Percentiles rank a stretch among this genome's conserved stretches.
Conservation (phyloP, 2,329 filamentous ascomycete species). For the Pseudocercospora vitis region DNA sequence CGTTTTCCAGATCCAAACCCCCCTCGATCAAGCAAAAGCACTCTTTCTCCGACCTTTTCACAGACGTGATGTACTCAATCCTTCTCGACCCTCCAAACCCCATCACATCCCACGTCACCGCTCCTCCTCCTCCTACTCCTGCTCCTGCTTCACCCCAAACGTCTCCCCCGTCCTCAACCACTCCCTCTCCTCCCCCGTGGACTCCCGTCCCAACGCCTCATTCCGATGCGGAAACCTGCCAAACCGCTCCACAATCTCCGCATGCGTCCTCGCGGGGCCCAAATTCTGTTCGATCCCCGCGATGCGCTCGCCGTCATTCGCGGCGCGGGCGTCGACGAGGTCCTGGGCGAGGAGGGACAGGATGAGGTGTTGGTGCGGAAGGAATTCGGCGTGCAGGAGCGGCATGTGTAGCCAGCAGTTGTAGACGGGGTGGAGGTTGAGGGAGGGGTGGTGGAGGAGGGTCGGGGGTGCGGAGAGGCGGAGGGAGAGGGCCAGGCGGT, state of each 20-base stretch:
- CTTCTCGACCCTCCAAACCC: no score
- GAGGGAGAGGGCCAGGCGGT: constrained; percentile 51
- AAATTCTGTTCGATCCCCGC: constrained; percentile 36
- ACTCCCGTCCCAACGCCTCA: constrained; percentile 49
- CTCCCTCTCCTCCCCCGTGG: constrained; percentile 51
- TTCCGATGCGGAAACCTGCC: constrained; percentile 63
- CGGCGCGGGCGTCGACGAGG: constrained; percentile 29
- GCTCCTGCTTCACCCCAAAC: constrained; percentile 41
- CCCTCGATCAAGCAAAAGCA: no score
- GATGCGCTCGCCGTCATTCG: constrained; percentile 39
- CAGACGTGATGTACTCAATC: no score
- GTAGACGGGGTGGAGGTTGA: constrained; percentile 33
- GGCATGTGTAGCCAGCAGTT: constrained; percentile 62
- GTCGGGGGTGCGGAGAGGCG: constrained; percentile 25
- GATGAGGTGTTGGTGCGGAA: constrained; percentile 46
- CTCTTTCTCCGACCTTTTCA: no score
- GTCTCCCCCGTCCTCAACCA: constrained; percentile 51
- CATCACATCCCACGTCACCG: constrained; percentile 5
- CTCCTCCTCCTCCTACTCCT: constrained; percentile 12
- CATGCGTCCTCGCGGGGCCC: constrained; percentile 50
- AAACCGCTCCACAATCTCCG: constrained; percentile 54
- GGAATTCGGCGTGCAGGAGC: constrained; percentile 59
- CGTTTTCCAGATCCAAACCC: no score
- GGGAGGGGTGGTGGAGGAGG: constrained; percentile 15
- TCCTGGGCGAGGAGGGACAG: constrained; percentile 22